A percentile compares a stretch with the other conserved stretches of the same genome.
phyloP scores from a whole-genome alignment of 2,329 filamentous ascomycete species.

The Cladophialophora chaetospira region DNA sequence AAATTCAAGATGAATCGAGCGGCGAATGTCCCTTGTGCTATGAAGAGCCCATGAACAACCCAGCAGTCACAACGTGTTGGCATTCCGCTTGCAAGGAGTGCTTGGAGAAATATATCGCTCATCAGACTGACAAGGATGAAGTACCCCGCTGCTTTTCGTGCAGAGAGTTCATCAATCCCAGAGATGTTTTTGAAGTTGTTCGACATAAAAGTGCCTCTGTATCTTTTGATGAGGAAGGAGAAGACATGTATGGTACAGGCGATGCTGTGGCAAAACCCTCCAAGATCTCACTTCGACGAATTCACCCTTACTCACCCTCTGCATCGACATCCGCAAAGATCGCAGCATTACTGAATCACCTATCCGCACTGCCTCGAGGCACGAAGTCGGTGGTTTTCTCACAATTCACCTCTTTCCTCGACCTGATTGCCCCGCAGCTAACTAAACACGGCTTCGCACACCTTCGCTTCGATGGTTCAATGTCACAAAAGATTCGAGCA shows the following conservation, averaged over 20 bases:
- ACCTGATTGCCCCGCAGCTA: constrained; percentile 83
- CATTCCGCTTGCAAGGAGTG: constrained; percentile 96
- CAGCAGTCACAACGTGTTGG: constrained; percentile 95
- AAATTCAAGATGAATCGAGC: constrained; percentile 86
- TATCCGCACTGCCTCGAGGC: constrained; percentile 68
- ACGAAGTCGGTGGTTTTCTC: constrained; percentile 94
- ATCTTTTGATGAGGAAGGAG: constrained; percentile 47
- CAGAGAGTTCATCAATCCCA: constrained; percentile 74
- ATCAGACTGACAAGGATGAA: constrained; percentile 75
- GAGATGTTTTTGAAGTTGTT: constrained; percentile 91
- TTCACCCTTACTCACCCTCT: constrained; percentile 63
- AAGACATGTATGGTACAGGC: constrained; percentile 42
- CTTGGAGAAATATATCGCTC: constrained; percentile 83
- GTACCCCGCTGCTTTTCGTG: constrained; percentile 87
- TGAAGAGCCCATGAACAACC: constrained; percentile 93
- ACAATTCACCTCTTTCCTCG: constrained; percentile 95
- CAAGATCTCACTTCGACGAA: constrained; percentile 62
- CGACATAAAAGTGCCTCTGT: constrained; percentile 54
- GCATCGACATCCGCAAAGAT: constrained; percentile 76
- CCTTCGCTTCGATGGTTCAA: constrained; percentile 87
- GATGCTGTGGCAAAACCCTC: constrained; percentile 41
- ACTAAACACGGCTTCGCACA: constrained; percentile 70
- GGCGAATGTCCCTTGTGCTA: constrained; percentile 93
- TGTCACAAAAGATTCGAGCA: constrained; percentile 81
- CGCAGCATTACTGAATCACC: constrained; percentile 71